Base-by-base conservation (phyloP, 108 stramenopile species). In the Nitzschia sp. region DNA sequence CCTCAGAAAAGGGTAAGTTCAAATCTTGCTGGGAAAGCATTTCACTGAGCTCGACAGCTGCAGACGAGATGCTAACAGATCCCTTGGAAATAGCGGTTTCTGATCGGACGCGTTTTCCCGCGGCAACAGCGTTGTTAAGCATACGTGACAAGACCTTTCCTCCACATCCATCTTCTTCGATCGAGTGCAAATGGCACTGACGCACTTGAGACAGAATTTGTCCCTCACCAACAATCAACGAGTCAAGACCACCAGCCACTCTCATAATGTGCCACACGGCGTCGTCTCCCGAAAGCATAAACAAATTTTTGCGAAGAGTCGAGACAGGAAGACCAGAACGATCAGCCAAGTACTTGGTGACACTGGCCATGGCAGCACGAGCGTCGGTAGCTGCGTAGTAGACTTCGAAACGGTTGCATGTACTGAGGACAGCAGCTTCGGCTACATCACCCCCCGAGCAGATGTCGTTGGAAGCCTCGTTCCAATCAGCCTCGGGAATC, bases 321-420 rank as follows among this genome's bases (percentile, higher is more conserved):
- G 86, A 79, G 33, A 96, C 88, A 34, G 97, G 88, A 27, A 97
- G 68, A 25, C 85, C 90, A 3, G 90, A 85, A 35, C 93, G 82
- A 53, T 96, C 67, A 38, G 84, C 62, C n/a, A 99, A 75, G 65
- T 90, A 96, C 32, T 90, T 75, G 55, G 94, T 94, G 19, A 96
- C 89, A 44, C 77, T 66, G 3, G 90, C 96, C 78, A 96, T 96
- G 62, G 96, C 97, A 27, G 85, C 90, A 21, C 92, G 84, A 5
- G 93, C 60, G 69, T 98, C 93, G 45, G 92, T 79, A 0, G 97
- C 93, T 8, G 97, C 85, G 47, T 96, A 87, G 73, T 99, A 99
- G 8, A 98, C 91, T 63, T 99, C 98, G 71, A 99, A 99, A n/a
- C 98, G 89, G 58, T 99, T 99, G 76, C 98, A 99, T 2, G 98